phyloP scores from a whole-genome alignment of 2,329 filamentous ascomycete genomes.

The Claviceps pazoutovae region DNA sequence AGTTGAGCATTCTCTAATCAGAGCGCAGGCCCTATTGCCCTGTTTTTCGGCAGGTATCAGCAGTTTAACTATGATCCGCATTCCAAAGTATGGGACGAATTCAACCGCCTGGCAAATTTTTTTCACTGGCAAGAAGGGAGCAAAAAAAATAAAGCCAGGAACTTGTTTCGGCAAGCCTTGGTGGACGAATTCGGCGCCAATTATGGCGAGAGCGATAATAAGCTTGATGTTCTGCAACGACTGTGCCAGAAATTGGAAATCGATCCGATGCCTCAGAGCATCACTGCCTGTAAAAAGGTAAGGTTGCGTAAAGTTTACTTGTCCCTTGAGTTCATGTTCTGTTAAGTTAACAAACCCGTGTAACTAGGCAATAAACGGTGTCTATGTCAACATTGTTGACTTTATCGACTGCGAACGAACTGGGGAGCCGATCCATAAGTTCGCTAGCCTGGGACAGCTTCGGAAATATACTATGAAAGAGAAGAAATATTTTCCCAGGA shows the following conservation, averaged over 20 bases:
- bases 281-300: conserved; percentile 4
- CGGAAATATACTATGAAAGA: not conserved
- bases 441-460: not conserved
- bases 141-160: not conserved
- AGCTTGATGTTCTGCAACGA: not conserved
- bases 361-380: not conserved
- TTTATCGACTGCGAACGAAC: conserved; percentile 4
- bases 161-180: not conserved
- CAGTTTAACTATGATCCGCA: too few species aligned
- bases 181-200: not conserved
- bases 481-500: not conserved
- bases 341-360: too few species aligned
- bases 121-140: too few species aligned
- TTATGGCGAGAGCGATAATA: not conserved
- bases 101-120: too few species aligned
- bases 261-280: not conserved
- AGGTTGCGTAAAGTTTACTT: not conserved
- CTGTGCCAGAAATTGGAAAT: conserved; percentile 1
- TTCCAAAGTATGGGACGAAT: too few species aligned
- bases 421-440: not conserved
- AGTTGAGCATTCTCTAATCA: too few species aligned
- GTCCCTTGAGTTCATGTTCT: too few species aligned
- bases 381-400: conserved; percentile 4
- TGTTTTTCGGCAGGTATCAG: not conserved
- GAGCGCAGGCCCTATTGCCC: not conserved